Evolutionary conservation across 768 basidiomycete genomes (phyloP).

Genomic region (Boletus vermiculosoides): DNA sequence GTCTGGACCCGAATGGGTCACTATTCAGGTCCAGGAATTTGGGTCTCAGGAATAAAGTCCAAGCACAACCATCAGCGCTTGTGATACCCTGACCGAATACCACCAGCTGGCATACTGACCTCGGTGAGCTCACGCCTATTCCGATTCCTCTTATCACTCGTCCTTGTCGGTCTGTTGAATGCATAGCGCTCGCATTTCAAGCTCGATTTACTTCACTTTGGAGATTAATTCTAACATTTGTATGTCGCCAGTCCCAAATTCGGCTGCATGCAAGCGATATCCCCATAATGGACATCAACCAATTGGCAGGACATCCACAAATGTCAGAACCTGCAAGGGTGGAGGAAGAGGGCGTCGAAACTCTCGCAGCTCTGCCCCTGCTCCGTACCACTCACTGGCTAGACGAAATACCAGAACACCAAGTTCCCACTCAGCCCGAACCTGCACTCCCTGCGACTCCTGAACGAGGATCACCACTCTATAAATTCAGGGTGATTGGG

Average conservation of each 20-base stretch:
- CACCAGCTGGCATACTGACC: not conserved
- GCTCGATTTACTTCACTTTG: slow-evolving; percentile 1
- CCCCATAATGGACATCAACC: not conserved
- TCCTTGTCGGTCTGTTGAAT: not conserved
- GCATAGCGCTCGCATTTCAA: slow-evolving; percentile 1
- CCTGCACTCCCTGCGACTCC: slow-evolving; percentile 3
- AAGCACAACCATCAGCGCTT: too few relatives aligned
- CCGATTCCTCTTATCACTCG: slow-evolving; percentile 4
- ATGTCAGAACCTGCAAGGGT: not conserved
- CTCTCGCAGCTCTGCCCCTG: slow-evolving; percentile 4
- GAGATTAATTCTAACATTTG: not conserved
- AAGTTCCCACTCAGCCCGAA: not conserved
- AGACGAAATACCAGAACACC: not conserved
- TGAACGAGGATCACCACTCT: slow-evolving; percentile 11
- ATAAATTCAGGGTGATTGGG: not conserved
- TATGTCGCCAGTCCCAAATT: not conserved
- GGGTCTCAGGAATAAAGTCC: too few relatives aligned
- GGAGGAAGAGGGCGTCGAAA: not conserved
- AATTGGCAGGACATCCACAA: not conserved
- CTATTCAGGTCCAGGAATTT: too few relatives aligned
- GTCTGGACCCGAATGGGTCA: too few relatives aligned
- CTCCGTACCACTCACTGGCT: not conserved
- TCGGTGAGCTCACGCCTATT: not conserved
- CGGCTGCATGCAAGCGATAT: not conserved
- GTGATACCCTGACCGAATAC: not conserved